Evolutionary conservation across 1,284 basidiomycete genomes (phyloP).

Genomic region (Tausonia pullulans): DNA sequence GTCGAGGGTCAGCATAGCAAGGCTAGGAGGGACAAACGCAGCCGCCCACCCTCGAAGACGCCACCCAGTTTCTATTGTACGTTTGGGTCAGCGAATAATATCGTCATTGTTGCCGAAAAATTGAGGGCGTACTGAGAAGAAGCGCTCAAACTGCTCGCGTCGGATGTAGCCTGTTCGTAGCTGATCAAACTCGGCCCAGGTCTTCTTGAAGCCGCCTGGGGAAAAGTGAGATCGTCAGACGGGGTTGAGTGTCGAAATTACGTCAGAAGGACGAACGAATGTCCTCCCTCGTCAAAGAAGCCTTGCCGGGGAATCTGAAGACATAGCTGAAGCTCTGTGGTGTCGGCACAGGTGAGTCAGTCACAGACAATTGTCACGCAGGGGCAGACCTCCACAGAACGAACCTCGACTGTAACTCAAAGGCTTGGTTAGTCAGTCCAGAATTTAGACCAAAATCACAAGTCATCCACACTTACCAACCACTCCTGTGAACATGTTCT

Average conservation of each 20-base stretch:
- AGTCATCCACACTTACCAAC: too few species aligned
- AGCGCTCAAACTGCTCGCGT: constrained; percentile 58
- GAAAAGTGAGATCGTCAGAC: not conserved
- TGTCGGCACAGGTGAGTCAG: not conserved
- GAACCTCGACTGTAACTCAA: constrained; percentile 26
- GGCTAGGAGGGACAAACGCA: not conserved
- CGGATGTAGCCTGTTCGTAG: constrained; percentile 68
- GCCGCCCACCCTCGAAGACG: not conserved
- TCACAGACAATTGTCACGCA: constrained; percentile 36
- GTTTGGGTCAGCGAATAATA: constrained; percentile 5
- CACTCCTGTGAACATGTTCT: too few species aligned
- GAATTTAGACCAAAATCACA: too few species aligned
- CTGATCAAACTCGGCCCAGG: constrained; percentile 79
- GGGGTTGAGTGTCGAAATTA: not conserved
- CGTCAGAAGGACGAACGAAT: constrained; percentile 45
- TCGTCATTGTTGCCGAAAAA: constrained; percentile 13
- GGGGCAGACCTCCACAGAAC: constrained; percentile 76
- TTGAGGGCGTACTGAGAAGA: constrained; percentile 57
- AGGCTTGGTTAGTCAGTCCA: too few species aligned
- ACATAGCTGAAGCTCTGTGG: constrained; percentile 93
- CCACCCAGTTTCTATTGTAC: not conserved
- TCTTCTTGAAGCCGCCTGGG: constrained; percentile 66
- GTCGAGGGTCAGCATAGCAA: constrained; percentile 38
- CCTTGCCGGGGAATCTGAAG: constrained; percentile 70
- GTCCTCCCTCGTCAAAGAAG: constrained; percentile 73